Percentiles rank a stretch among this genome's conserved stretches.
Conservation (phyloP, 2,329 filamentous ascomycete species). For the Hirsutella thompsonii region DNA sequence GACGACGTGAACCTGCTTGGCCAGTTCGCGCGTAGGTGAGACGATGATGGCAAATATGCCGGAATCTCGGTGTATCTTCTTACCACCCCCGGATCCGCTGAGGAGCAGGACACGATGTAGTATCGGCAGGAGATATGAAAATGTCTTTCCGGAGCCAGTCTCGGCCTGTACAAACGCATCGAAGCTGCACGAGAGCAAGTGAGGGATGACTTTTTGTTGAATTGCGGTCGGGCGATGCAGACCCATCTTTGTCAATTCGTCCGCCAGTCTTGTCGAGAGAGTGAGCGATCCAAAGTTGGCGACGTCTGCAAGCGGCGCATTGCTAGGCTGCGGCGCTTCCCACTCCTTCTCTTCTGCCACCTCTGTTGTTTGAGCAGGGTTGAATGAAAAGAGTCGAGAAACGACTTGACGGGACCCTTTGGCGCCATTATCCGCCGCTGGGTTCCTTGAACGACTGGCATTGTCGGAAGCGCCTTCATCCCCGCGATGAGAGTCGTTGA, state of each 20-base stretch:
- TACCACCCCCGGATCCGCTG: constrained; percentile 40
- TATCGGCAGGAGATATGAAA: constrained; percentile 89
- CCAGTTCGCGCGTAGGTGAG: constrained; percentile 84
- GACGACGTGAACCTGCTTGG: constrained; percentile 83
- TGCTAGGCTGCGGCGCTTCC: constrained; percentile 60
- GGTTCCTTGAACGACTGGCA: constrained; percentile 9
- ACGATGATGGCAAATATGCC: constrained; percentile 91
- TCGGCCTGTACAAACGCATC: constrained; percentile 96
- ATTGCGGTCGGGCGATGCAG: constrained; percentile 90
- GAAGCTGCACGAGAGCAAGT: constrained; percentile 65
- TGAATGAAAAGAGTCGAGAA: constrained; percentile 86
- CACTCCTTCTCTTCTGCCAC: constrained; percentile 37
- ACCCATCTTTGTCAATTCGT: constrained; percentile 75
- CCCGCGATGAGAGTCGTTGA: neutral
- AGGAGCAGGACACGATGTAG: constrained; percentile 78
- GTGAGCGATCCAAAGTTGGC: constrained; percentile 81
- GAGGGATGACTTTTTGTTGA: constrained; percentile 76
- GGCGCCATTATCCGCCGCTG: constrained; percentile 8
- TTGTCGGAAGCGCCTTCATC: constrained; percentile 7
- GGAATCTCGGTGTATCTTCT: constrained; percentile 63
- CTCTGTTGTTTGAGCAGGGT: constrained; percentile 59
- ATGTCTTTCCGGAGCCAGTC: constrained; percentile 92
- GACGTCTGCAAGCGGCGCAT: constrained; percentile 77
- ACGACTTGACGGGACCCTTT: constrained; percentile 47
- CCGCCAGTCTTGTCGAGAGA: constrained; percentile 65